Evolutionary conservation across 352 stramenopile species (phyloP), one percentile per base, ranked within the genome.

Genomic region (Peronospora destructor): DNA sequence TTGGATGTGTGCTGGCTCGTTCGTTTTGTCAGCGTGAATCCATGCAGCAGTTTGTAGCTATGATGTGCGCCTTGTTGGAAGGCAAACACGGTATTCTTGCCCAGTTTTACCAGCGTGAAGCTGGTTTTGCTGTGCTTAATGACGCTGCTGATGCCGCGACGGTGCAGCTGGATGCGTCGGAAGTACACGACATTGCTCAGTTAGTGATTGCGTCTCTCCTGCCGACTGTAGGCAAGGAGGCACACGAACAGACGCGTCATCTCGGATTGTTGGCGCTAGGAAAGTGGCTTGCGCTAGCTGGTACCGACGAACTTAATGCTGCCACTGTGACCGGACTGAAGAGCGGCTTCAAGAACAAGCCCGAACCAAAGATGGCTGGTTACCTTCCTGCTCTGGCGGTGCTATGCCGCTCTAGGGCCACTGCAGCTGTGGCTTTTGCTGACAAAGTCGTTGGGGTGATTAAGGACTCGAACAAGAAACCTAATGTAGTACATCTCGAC

Each of bases 41-140:
- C 42, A 72, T 91, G 36, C 47, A 70, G 49, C 47, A 68, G 36
- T 59, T 94, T 11, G 68, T 91, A 36, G 46, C 59, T 0, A 59
- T 82, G 12, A 69, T 92, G 49, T 58, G 62, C 2, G 66, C 66
- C 0, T 59, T 94, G 46, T 40, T 92, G 29, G 80, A 91, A 25
- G 82, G 82, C 23, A 91, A 92, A 43, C 73, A 88, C 41, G 84
- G 84, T 23, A 68, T 94, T 28, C 58, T 94, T 26, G 84, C 84
- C n/a, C 84, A 94, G 56, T 94, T 92, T 36, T 94, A 92, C 58
- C 78, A 87, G 63, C 79, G 84, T 30, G 77, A 91, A 45, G 76
- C 76, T 2, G 73, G 65, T 26, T 92, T 79, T 26, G 62, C 61
- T n/a, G 76, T 85, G 39, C 59, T 94, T 1, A 69, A 64, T 4